Evolutionary conservation across 768 basidiomycete genomes (phyloP).

Genomic region (Chalciporus sphaerocephalus): DNA sequence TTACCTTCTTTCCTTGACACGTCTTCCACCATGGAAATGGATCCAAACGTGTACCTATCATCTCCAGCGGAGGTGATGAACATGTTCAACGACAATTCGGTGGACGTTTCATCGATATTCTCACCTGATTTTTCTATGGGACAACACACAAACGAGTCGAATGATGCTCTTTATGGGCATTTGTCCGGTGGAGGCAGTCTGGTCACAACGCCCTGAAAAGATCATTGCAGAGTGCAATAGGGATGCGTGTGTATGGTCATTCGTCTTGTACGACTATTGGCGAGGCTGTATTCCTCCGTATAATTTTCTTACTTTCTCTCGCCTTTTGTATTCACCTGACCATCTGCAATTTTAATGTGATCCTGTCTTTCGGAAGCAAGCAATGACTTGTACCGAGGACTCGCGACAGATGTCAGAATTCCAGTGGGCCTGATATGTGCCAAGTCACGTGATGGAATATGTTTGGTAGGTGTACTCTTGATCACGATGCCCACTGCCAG

Average conservation of each 20-base stretch:
- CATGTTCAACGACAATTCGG: slow-evolving; percentile 46
- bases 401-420: too few relatives aligned
- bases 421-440: not conserved
- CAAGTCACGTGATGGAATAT: slow-evolving; percentile 9
- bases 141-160: slow-evolving; percentile 22
- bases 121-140: slow-evolving; percentile 29
- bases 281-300: slow-evolving; percentile 3
- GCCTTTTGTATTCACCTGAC: slow-evolving; percentile 9
- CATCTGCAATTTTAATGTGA: slow-evolving; percentile 2
- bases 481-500: not conserved
- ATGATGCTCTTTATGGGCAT: slow-evolving; percentile 28
- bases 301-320: slow-evolving; percentile 1
- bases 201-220: slow-evolving; percentile 26
- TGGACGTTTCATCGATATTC: slow-evolving; percentile 36
- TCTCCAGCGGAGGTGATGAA: slow-evolving; percentile 55
- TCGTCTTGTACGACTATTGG: slow-evolving; percentile 16
- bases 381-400: not conserved
- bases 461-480: not conserved
- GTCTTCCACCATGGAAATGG: slow-evolving; percentile 42
- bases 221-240: not conserved
- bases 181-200: slow-evolving; percentile 16
- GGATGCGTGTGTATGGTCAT: slow-evolving; percentile 3
- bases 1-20: slow-evolving; percentile 29
- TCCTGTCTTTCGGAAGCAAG: not conserved
- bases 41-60: slow-evolving; percentile 50